Evolutionary conservation across 1,139 yeast species (phyloP), one percentile per base, ranked within the genome.

Genomic region (Hyphopichia fennica): DNA sequence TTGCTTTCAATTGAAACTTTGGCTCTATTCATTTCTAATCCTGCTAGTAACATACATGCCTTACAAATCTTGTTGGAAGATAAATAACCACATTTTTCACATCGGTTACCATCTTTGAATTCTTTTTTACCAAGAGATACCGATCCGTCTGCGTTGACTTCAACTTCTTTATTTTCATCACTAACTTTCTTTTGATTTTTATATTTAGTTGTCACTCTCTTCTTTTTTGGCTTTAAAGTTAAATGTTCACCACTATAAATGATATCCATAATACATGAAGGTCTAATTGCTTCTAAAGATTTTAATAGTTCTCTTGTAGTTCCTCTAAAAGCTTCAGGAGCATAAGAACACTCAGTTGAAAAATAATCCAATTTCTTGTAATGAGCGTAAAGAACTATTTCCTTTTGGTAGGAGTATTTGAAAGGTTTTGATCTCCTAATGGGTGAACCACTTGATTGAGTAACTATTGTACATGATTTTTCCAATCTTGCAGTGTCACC

Each of bases 321-420:
- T 10, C 99, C 99, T 52, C 99, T 73, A 58, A 95, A 95, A 0
- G 99, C 98, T 61, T 95, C 99, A 1, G 99, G 98, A 0, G 99
- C 96, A 65, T 95, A 95, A 0, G 96, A 84, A 63, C 99, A 95
- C 58, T 95, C 99, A 0, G 99, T 95, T 5, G 96, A 87, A 59
- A 95, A 95, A 62, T 95, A 95, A 62, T 95, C 99, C 42, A 95
- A 74, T 56, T 90, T 87, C 65, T 90, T 91, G 69, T 89, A 95
- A 59, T 95, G 99, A 2, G 99, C 99, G 66, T 95, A 95, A 20
- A 95, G 75, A 17, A 95, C 99, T 53, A 95, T 95, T 61, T 95
- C 99, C 72, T 95, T 95, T 60, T 95, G 98, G 62, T 95, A 95
- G 11, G 96, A 80, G 60, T 90, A 95, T 61, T 93, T 95, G 70